These are phyloP conservation scores for Aspergillus awamori DNA, from an alignment of 2,329 filamentous ascomycete genomes.

Conservation along the genomic window DNA sequence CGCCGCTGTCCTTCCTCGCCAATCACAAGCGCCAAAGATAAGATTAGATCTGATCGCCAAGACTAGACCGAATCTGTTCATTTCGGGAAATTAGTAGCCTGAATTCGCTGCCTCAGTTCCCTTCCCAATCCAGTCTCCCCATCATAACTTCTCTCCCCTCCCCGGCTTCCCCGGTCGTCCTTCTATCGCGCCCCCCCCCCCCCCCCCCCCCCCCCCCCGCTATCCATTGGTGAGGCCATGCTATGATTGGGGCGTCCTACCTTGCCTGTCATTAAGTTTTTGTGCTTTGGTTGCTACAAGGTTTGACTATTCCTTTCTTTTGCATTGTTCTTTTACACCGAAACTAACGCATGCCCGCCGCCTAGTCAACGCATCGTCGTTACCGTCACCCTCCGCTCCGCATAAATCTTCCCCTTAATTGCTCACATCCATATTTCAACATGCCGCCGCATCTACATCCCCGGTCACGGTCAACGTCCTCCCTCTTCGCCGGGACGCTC, in stretches of 20 bases:
- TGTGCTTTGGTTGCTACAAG: not conserved
- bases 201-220: not conserved
- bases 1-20: constrained; percentile 17
- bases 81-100: constrained; percentile 4
- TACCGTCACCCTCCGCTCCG: not conserved
- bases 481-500: constrained; percentile 92
- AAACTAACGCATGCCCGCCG: not conserved
- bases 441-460: constrained; percentile 91
- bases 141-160: not conserved
- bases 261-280: not conserved
- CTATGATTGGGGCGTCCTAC: not conserved
- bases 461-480: constrained; percentile 87
- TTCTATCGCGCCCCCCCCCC: not conserved
- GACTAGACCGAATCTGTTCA: constrained; percentile 24
- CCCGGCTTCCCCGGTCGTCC: not conserved
- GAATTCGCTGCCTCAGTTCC: constrained; percentile 18
- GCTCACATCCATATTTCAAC: constrained; percentile 28
- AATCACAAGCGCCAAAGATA: constrained; percentile 38
- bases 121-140: constrained; percentile 4
- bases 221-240: constrained; percentile 11
- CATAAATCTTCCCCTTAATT: not conserved
- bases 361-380: not conserved
- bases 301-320: not conserved
- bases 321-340: not conserved
- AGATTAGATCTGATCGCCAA: constrained; percentile 45